Base-by-base conservation (phyloP, 768 basidiomycete species). In the Psilocybe subaeruginosa region DNA sequence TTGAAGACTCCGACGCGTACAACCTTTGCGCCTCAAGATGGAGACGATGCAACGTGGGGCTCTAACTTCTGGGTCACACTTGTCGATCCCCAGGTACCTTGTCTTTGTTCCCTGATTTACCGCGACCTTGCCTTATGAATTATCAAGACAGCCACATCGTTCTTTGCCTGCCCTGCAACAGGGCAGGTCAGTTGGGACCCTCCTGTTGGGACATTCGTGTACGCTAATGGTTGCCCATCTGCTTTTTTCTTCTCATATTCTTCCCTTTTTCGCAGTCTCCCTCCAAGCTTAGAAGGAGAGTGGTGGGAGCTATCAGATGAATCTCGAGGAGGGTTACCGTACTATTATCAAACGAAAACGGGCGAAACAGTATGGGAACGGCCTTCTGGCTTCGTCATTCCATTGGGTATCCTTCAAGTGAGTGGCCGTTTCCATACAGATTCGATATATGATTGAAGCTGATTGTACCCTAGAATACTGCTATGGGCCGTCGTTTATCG, bases 251-350 rank as follows among this genome's bases (percentile, higher is more conserved):
- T 67, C 59, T 27, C 14, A 62, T 64, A 70, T 39, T 29, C 27
- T 62, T 37, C 39, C 64, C 47, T 54, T 57, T 45, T 30, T 5
- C 7, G 4, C 67, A 94, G 93, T 52, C 79, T 96, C 48, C 95
- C 95, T 50, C 91, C 93, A 4, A 91, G 81, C 65, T 81, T 85
- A 3, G 87, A 92, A 47, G 95, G 95, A 45, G 94, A 97, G 72
- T 97, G 95, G 95, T 98, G 95, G 95, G 95, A 97, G 74, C 82
- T 97, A 61, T 80, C 80, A 48, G 95, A 98, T 71, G 91, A 93
- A 39, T 85, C 88, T 48, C 83, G 93, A 54, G 90, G 88, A 48
- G 92, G 92, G 31, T 78, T 95, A 58, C 87, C 92, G 3, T 98
- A 98, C 73, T 98, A 95, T 76, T 96, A 97, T 75, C 95, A 96